A percentile compares a stretch with the other conserved stretches of the same genome.
Conservation (phyloP, 2,329 filamentous ascomycete species). For the Cladosporium colombiae region DNA sequence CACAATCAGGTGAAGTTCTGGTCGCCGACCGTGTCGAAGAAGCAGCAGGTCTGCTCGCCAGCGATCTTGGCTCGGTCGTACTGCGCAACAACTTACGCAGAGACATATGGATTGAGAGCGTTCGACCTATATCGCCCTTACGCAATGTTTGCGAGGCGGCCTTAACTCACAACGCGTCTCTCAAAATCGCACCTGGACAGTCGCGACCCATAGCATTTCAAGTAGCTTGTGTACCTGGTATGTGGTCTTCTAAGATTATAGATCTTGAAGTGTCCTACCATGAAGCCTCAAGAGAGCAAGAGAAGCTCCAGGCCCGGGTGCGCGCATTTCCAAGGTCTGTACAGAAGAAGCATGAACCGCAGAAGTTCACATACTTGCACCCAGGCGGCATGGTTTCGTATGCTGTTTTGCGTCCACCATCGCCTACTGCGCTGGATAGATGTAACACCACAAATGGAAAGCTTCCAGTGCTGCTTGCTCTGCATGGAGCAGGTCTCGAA, state of each 20-base stretch:
- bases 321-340: neutral
- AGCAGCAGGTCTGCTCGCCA: constrained; percentile 47
- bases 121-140: constrained; percentile 20
- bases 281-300: constrained; percentile 18
- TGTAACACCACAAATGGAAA: constrained; percentile 27
- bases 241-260: neutral
- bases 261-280: constrained; percentile 25
- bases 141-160: constrained; percentile 25
- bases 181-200: constrained; percentile 36
- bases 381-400: constrained; percentile 58
- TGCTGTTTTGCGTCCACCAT: constrained; percentile 58
- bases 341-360: constrained; percentile 42
- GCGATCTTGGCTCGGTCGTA: constrained; percentile 50
- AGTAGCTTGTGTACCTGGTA: constrained; percentile 30
- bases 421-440: constrained; percentile 39
- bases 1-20: constrained; percentile 40
- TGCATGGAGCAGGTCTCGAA: constrained; percentile 61
- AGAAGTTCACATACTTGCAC: constrained; percentile 58
- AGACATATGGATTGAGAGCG: constrained; percentile 25
- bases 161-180: constrained; percentile 20
- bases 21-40: constrained; percentile 52
- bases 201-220: constrained; percentile 42
- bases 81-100: constrained; percentile 46
- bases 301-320: neutral
- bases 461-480: constrained; percentile 52